Conservation (phyloP, 192 early-diverging fungal species). For the Gorgonomyces haynaldii region DNA sequence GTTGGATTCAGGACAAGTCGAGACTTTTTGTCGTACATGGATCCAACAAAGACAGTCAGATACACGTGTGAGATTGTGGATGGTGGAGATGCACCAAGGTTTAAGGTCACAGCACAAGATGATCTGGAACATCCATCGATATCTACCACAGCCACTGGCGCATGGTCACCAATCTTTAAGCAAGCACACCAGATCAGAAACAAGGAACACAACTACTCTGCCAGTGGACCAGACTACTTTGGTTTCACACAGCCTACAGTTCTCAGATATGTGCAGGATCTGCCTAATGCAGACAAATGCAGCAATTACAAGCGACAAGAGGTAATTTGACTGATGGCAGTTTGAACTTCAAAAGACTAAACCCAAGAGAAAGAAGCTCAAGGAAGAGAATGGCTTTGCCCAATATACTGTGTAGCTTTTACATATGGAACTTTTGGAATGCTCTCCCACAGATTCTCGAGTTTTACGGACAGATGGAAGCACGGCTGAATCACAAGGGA, state of each 20-base stretch:
- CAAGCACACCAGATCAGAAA: slow-evolving; percentile 65
- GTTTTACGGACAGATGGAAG: too few species aligned
- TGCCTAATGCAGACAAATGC: slow-evolving; percentile 62
- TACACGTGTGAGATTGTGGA: slow-evolving; percentile 64
- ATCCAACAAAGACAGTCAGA: slow-evolving; percentile 36
- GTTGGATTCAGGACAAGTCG: slow-evolving; percentile 70
- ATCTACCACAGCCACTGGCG: slow-evolving; percentile 73
- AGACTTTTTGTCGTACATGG: slow-evolving; percentile 59
- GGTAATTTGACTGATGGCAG: slow-evolving; percentile 8
- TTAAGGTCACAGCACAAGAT: slow-evolving; percentile 77
- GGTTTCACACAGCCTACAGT: slow-evolving; percentile 82
- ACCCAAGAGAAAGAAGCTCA: neutral
- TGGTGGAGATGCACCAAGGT: slow-evolving; percentile 65
- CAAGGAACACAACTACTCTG: slow-evolving; percentile 68
- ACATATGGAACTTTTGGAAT: too few species aligned
- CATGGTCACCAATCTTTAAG: slow-evolving; percentile 77
- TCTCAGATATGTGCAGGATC: slow-evolving; percentile 73
- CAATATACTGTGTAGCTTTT: too few species aligned
- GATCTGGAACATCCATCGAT: slow-evolving; percentile 54
- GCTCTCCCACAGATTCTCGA: too few species aligned
- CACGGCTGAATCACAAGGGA: too few species aligned
- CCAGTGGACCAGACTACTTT: slow-evolving; percentile 83
- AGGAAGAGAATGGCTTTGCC: too few species aligned
- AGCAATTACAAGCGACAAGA: slow-evolving; percentile 46
- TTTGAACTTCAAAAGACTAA: too few species aligned